Evolutionary conservation across 805 yeast species (phyloP).

Genomic region (Suhomyces vadensis): DNA sequence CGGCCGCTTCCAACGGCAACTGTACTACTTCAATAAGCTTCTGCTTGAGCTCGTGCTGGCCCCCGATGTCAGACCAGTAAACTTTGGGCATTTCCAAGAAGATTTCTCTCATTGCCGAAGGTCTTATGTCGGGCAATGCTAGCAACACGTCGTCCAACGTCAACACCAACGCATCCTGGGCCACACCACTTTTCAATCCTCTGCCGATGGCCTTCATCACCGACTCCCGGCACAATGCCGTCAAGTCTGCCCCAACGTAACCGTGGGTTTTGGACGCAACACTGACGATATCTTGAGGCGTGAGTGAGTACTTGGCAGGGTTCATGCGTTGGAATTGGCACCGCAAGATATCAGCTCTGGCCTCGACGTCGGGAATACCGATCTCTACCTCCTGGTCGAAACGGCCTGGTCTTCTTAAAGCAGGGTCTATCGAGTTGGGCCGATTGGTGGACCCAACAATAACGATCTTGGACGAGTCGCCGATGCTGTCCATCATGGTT

Average conservation of each 20-base stretch:
- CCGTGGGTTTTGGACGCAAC: constrained; percentile 88
- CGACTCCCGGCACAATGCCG: constrained; percentile 84
- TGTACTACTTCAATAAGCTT: constrained; percentile 89
- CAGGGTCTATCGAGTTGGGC: constrained; percentile 67
- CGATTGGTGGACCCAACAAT: constrained; percentile 75
- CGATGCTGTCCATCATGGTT: constrained; percentile 79
- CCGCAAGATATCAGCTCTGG: constrained; percentile 69
- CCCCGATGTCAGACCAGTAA: constrained; percentile 93
- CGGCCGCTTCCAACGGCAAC: constrained; percentile 82
- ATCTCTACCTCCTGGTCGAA: constrained; percentile 88
- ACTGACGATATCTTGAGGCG: constrained; percentile 53
- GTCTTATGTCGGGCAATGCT: constrained; percentile 80
- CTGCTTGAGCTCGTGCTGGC: constrained; percentile 79
- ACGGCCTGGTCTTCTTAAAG: constrained; percentile 82
- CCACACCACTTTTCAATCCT: constrained; percentile 39
- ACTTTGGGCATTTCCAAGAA: constrained; percentile 93
- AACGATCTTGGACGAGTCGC: constrained; percentile 63
- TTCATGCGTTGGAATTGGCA: constrained; percentile 61
- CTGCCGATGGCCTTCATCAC: constrained; percentile 80
- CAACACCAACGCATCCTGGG: constrained; percentile 46
- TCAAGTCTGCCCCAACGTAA: constrained; percentile 94
- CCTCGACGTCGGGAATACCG: constrained; percentile 86
- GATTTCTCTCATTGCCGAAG: constrained; percentile 96
- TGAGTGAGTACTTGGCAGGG: constrained; percentile 45
- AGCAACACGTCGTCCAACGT: constrained; percentile 58